Base-by-base conservation (phyloP, 257 asterid genomes). In the Handroanthus guayacan region DNA sequence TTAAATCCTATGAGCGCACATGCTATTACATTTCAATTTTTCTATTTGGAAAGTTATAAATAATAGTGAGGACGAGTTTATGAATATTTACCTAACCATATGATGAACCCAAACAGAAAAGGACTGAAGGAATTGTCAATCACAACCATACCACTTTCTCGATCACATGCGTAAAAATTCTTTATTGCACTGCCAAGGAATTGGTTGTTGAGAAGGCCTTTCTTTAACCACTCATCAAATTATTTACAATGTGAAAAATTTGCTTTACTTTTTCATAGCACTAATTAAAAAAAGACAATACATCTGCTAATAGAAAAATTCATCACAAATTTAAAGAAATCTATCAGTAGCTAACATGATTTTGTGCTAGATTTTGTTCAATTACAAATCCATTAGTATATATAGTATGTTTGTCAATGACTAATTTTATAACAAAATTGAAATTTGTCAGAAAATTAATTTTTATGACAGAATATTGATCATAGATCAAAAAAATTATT, bases 21-120 rank as follows among this genome's bases (percentile, higher is more conserved):
- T 56, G 36, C 14, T 56, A 7, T 3, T 31, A 9, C 3, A 36
- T 13, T 25, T 25, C 47, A 47, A 62, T 11, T 34, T 38, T 62
- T 62, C 67, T 3, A 11, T 14, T 13, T 62, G 44, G 44, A 5
- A 62, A 3, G 38, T 25, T 25, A 25, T 25, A 67, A 55, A 13
- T 14, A 31, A 41, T 38, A 55, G 36, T 16, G 50, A 62, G 9
- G 50, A 62, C 41, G 38, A 16, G 17, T 36, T 34, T 17, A 47
- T 66, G 65, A 47, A 38, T 58, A 57, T 17, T 66, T 50, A 66
- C 82, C 82, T 73, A 73, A 73, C 75, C 75, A 67, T 56, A 43
- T 54, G 67, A 38, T 65, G 63, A 3, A 39, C 1, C 17, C 17
- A 43, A 57, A 73, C 50, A 79, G 52, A 72, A 66, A 66, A 66